Percentiles rank a stretch among this genome's conserved stretches.
Conservation (phyloP, 169 alveolate genomes). For the Prorocentrum cordatum region DNA sequence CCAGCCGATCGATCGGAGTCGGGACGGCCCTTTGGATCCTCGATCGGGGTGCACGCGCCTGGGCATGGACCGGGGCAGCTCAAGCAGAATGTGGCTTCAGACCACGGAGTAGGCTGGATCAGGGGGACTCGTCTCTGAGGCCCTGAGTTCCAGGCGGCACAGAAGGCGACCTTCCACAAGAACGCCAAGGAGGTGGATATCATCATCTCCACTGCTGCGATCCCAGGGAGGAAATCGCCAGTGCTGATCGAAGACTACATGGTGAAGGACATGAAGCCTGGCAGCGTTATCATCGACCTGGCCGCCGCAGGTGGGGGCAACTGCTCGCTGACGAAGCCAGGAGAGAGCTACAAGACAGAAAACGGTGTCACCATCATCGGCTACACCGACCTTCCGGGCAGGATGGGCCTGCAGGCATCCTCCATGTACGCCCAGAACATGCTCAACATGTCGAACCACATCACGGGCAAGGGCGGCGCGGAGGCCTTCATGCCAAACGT, state of each 20-base stretch:
- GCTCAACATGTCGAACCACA: slow-evolving; percentile 41
- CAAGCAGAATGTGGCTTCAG: too few species aligned
- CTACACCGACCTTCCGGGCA: slow-evolving; percentile 81
- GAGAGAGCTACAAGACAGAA: slow-evolving; percentile 49
- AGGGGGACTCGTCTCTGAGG: too few species aligned
- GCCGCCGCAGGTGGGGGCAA: slow-evolving; percentile 84
- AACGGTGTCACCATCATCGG: slow-evolving; percentile 84
- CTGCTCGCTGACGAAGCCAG: slow-evolving; percentile 56
- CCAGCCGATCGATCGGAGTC: too few species aligned
- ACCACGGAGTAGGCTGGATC: too few species aligned
- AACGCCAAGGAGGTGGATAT: slow-evolving; percentile 83
- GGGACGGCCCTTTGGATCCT: too few species aligned
- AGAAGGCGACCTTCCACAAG: slow-evolving; percentile 78
- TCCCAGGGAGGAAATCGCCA: slow-evolving; percentile 89
- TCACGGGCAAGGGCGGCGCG: slow-evolving; percentile 61
- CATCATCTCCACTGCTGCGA: slow-evolving; percentile 86
- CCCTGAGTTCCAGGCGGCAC: slow-evolving; percentile 77
- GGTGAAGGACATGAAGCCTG: slow-evolving; percentile 80
- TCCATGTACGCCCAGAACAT: slow-evolving; percentile 80
- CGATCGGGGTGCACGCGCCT: too few species aligned
- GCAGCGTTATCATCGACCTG: slow-evolving; percentile 83
- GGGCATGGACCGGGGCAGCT: too few species aligned
- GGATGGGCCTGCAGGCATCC: slow-evolving; percentile 80
- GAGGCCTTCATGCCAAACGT: slow-evolving; percentile 56
- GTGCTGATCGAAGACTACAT: slow-evolving; percentile 78